Percentiles rank a stretch among this genome's conserved stretches.
Evolutionary conservation across 2,329 filamentous ascomycete genomes (phyloP).

Genomic region (Stachybotrys chlorohalonatus): DNA sequence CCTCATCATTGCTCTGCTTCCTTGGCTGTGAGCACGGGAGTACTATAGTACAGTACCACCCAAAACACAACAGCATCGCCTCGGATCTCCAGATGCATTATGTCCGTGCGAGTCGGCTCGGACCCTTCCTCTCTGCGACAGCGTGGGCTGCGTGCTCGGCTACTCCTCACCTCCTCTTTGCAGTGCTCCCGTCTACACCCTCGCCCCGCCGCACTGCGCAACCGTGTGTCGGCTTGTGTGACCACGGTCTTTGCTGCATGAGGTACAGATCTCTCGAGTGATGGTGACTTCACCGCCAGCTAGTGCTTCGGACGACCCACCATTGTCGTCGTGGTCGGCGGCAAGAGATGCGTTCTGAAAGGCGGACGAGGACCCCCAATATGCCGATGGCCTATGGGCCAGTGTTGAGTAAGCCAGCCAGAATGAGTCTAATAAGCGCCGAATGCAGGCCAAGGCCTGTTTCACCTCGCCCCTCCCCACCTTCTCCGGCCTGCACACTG

Average conservation of each 20-base stretch:
- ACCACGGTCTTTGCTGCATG: background rate
- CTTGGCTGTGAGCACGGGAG: background rate
- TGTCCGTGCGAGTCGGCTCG: background rate
- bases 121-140: background rate
- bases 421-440: conserved; percentile 13
- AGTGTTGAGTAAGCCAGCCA: conserved; percentile 7
- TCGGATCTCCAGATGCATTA: background rate
- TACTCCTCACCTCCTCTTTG: too few species aligned
- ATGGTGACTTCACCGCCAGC: conserved; percentile 7
- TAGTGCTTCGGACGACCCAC: conserved; percentile 10
- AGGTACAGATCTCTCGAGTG: background rate
- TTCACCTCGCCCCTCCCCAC: conserved; percentile 13
- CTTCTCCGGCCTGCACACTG: background rate
- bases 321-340: conserved; percentile 19
- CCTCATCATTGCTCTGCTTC: background rate
- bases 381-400: conserved; percentile 11
- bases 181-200: too few species aligned
- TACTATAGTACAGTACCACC: background rate
- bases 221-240: background rate
- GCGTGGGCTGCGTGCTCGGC: background rate
- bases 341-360: conserved; percentile 29
- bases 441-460: conserved; percentile 18
- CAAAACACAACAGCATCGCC: too few species aligned
- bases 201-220: background rate
- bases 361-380: conserved; percentile 15